Evolutionary conservation across 345 rosid genomes (phyloP).

Genomic region (Nephelium lappaceum): DNA sequence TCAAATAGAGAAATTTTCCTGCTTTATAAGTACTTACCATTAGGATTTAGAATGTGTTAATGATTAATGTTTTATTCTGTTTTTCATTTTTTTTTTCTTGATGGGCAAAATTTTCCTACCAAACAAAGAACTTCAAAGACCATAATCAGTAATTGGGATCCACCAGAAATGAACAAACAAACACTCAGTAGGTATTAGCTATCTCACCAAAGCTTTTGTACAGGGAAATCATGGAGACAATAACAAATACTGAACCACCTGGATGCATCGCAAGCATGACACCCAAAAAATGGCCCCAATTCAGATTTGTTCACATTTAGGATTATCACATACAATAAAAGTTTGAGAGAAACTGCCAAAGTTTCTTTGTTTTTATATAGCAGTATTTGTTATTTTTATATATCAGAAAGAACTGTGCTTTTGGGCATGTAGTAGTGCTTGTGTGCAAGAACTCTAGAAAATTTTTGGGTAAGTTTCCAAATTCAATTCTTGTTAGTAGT

Average conservation of each 20-base stretch:
- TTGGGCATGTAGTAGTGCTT: not conserved
- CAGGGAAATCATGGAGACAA: not conserved
- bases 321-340: conserved; percentile 3
- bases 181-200: not conserved
- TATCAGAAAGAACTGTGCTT: not conserved
- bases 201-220: not conserved
- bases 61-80: no score
- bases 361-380: not conserved
- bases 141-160: not conserved
- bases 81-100: not conserved
- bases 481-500: not conserved
- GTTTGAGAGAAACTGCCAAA: conserved; percentile 5
- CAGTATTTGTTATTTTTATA: not conserved
- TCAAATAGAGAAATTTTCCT: no score
- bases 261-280: not conserved
- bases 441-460: not conserved
- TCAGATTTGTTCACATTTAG: not conserved
- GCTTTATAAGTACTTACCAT: not conserved
- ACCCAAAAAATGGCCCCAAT: not conserved
- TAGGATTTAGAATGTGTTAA: not conserved
- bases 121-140: not conserved
- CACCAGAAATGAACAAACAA: not conserved
- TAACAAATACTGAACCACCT: not conserved
- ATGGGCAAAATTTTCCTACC: not conserved
- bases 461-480: not conserved